phyloP scores from a whole-genome alignment of 352 stramenopile genomes.

The Globisporangium abappressorium region DNA sequence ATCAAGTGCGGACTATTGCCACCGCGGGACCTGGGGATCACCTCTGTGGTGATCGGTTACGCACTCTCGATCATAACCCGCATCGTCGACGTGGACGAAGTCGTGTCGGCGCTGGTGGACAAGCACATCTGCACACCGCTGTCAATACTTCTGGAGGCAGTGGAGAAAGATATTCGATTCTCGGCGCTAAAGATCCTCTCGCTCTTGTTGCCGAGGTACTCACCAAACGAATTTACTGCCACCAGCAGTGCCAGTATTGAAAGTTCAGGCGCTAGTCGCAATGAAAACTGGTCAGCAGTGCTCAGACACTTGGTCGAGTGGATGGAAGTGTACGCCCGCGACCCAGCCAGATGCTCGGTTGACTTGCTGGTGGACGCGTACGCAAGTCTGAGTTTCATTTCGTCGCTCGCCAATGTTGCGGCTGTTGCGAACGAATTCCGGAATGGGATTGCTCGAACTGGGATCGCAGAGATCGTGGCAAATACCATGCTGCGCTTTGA shows the following conservation, averaged over 20 bases:
- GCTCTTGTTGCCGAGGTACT: slow-evolving; percentile 30
- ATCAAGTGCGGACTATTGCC: slow-evolving; percentile 31
- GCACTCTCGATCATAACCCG: slow-evolving; percentile 39
- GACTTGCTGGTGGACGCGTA: slow-evolving; percentile 41
- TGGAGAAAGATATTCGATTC: slow-evolving; percentile 44
- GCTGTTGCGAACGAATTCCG: slow-evolving; percentile 29
- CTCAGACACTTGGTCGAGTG: slow-evolving; percentile 60
- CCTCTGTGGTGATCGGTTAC: slow-evolving; percentile 35
- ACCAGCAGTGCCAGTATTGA: not conserved
- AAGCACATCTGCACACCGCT: slow-evolving; percentile 42
- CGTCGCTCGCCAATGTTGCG: slow-evolving; percentile 21
- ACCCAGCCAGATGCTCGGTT: slow-evolving; percentile 31
- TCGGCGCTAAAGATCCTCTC: slow-evolving; percentile 46
- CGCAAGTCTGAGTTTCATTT: slow-evolving; percentile 39
- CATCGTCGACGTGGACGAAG: slow-evolving; percentile 17
- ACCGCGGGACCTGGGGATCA: slow-evolving; percentile 28
- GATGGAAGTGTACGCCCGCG: slow-evolving; percentile 66
- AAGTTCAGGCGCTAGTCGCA: slow-evolving; percentile 4
- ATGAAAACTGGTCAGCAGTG: slow-evolving; percentile 40
- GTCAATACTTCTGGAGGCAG: slow-evolving; percentile 43
- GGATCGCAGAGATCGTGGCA: slow-evolving; percentile 45
- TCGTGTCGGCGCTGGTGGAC: slow-evolving; percentile 26
- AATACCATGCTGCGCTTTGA: slow-evolving; percentile 32
- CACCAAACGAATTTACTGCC: not conserved
- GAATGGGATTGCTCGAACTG: slow-evolving; percentile 29